A percentile compares a stretch with the other conserved stretches of the same genome.
Evolutionary conservation across 179 eudicot species (phyloP).

Genomic region (Pouteria campechiana): DNA sequence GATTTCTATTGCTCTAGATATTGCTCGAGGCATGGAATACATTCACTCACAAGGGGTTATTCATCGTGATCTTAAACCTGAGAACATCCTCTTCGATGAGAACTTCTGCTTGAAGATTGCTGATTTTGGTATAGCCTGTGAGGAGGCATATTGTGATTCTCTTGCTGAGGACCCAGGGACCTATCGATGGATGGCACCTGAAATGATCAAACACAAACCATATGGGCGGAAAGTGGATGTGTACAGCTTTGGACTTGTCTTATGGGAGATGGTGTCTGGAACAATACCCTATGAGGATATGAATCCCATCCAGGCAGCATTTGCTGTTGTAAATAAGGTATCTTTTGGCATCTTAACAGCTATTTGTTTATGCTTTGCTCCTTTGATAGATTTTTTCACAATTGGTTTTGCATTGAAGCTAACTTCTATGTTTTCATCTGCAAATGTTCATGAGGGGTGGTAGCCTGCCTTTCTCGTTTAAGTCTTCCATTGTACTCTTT

Average conservation of each 20-base stretch:
- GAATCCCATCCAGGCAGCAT: constrained; percentile 82
- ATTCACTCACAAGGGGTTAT: constrained; percentile 76
- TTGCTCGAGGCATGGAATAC: constrained; percentile 81
- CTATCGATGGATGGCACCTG: constrained; percentile 97
- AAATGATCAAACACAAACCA: constrained; percentile 63
- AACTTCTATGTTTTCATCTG: no score
- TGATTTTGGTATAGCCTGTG: constrained; percentile 85
- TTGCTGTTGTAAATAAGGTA: constrained; percentile 85
- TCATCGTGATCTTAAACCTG: constrained; percentile 86
- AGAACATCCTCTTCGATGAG: constrained; percentile 57
- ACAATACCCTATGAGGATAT: constrained; percentile 68
- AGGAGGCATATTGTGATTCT: constrained; percentile 56
- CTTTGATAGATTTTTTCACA: no score
- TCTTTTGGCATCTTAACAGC: background rate
- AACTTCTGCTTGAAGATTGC: constrained; percentile 63
- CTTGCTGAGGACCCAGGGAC: constrained; percentile 83
- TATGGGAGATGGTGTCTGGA: constrained; percentile 83
- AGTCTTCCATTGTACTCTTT: background rate
- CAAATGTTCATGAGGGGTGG: no score
- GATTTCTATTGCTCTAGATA: constrained; percentile 48
- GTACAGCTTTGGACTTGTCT: constrained; percentile 74
- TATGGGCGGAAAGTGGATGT: constrained; percentile 80
- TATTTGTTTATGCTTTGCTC: no score
- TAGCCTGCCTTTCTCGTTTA: background rate
- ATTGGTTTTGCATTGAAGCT: no score